Evolutionary conservation across 495 filamentous ascomycete genomes (phyloP), one percentile per base, ranked within the genome.

Genomic region (Glarea lozoyensis): DNA sequence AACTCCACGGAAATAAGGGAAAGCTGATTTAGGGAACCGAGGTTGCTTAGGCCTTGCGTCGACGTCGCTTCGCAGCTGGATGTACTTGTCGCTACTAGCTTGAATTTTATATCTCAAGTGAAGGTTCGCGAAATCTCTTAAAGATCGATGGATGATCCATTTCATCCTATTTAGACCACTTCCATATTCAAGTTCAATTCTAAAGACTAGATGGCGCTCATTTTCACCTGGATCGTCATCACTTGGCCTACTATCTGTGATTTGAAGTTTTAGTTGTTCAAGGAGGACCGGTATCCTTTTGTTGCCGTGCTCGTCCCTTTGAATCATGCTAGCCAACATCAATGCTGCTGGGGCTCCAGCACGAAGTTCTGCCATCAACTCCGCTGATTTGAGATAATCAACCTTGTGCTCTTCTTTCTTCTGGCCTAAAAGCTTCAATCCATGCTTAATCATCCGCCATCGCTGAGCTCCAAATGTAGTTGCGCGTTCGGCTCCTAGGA

Each of bases 151-250:
- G 43, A 99, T 88, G 37, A 87, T 80, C 92, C 92, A 99, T 53
- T 88, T 89, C 92, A 99, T 97, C 40, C 93, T 73, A 19, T 88
- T 94, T 43, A 90, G 76, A 2, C 93, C 92, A 55, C 82, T 96
- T 4, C 92, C 92, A 63, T 99, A 99, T 59, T 99, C 92, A 31
- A 99, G 64, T 45, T 94, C 87, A 37, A 99, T 88, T 21, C 82
- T 78, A 57, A 99, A 95, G 3, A 88, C 71, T 49, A 83, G 70
- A 62, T 96, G 93, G 15, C 88, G 73, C 60, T 90, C 86, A 46
- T 78, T 81, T 15, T 78, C 65, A 16, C 10, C 50, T n/a, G 43
- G 39, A 17, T 56, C 54, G 12, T 61, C 59, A 12, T 66, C 67
- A 21, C 52, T 59, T n/a, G 49, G 40, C 17, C 35, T 49, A 53